Evolutionary conservation across 352 stramenopile genomes (phyloP).

Genomic region (Phytopythium vexans): DNA sequence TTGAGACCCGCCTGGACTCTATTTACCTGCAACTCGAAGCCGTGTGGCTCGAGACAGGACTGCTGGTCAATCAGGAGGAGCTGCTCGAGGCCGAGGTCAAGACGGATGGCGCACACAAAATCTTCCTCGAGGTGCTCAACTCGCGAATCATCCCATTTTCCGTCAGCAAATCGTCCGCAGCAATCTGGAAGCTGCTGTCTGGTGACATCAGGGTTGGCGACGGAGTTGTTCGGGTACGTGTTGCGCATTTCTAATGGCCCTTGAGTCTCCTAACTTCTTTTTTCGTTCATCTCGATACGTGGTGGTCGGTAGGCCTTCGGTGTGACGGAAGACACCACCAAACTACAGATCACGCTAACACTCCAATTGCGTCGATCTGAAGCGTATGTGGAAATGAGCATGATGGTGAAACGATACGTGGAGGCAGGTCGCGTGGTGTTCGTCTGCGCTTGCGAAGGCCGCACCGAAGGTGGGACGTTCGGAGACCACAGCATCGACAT

Average conservation of each 20-base stretch:
- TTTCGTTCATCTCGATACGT: no score
- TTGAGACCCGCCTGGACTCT: slow-evolving; percentile 7
- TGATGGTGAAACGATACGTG: slow-evolving; percentile 22
- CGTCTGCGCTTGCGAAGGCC: slow-evolving; percentile 17
- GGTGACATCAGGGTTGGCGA: slow-evolving; percentile 4
- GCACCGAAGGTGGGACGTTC: slow-evolving; percentile 15
- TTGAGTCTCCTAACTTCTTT: no score
- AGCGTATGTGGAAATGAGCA: slow-evolving; percentile 14
- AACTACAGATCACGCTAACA: slow-evolving; percentile 14
- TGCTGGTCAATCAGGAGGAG: slow-evolving; percentile 7
- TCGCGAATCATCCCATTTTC: slow-evolving; percentile 16
- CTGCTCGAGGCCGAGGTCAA: slow-evolving; percentile 13
- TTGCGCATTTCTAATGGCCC: background rate
- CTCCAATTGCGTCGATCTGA: slow-evolving; percentile 14
- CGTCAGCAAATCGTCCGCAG: slow-evolving; percentile 5
- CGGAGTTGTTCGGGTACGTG: slow-evolving; percentile 7
- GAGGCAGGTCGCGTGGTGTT: slow-evolving; percentile 17
- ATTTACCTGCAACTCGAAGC: slow-evolving; percentile 12
- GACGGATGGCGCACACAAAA: slow-evolving; percentile 3
- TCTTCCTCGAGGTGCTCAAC: slow-evolving; percentile 20
- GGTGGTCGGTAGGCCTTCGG: slow-evolving; percentile 11
- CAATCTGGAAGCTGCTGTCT: slow-evolving; percentile 10
- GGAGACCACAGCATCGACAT: slow-evolving; percentile 15
- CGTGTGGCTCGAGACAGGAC: slow-evolving; percentile 11
- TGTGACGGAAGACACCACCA: slow-evolving; percentile 17